Evolutionary conservation across 306 rosid genomes (phyloP), one percentile per base, ranked within the genome.

Genomic region (Quercus aquifolioides): DNA sequence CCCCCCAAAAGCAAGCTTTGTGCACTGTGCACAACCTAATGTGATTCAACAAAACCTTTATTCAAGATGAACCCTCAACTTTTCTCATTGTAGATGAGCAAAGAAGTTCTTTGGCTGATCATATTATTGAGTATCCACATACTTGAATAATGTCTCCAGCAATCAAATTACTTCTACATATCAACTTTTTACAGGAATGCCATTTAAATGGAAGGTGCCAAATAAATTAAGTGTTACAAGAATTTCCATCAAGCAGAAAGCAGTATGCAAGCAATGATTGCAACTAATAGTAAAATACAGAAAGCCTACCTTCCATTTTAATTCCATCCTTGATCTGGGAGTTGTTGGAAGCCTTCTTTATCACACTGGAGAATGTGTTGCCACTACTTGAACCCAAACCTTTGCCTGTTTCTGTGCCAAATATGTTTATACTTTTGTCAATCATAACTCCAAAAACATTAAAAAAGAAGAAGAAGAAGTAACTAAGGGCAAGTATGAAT

Each of bases 301-400:
- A 77, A 86, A 74, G 71, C 87, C 85, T 73, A 89, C 98, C 98
- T 87, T 88, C 94, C 58, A 82, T 75, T 83, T 88, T 90, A 75
- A 74, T 76, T 73, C 81, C 89, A 73, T 83, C 87, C 73, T 78
- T 85, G 62, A 82, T 84, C 80, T 81, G 92, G 65, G 77, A 68
- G 59, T 78, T 68, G 35, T 78, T 78, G 74, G 91, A 86, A 71
- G 88, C 80, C 85, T 84, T 94, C 83, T 88, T 90, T 79, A 75
- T 69, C 43, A 89, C 75, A 76, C 88, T 86, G 51, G 90, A 80
- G 78, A 72, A 81, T 65, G 85, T 82, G 83, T 87, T 88, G 75
- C 82, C 82, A 74, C 85, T 69, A 35, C 35, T 83, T 82, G 88
- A 79, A 74, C 76, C 83, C 80, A 82, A 69, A 64, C 67, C 85